phyloP scores from a whole-genome alignment of 805 yeast genomes.

The Lipomyces kockii region DNA sequence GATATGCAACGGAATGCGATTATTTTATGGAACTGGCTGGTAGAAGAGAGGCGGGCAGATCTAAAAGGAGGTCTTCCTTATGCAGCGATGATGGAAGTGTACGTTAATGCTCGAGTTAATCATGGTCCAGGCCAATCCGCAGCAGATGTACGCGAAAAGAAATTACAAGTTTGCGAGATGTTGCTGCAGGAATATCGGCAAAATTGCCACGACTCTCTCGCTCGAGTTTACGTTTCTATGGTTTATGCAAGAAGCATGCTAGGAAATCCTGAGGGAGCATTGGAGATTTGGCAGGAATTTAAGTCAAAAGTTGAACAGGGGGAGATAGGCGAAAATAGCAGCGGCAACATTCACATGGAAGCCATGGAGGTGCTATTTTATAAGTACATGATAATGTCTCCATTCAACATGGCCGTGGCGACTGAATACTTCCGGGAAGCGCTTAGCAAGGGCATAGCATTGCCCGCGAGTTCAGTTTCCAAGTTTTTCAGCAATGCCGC shows the following conservation, averaged over 20 bases:
- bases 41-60: background rate
- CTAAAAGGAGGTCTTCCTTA: constrained; percentile 13
- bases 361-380: background rate
- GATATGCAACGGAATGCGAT: constrained; percentile 9
- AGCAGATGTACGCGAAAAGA: background rate
- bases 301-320: background rate
- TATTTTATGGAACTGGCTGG: constrained; percentile 22
- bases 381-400: constrained; percentile 12
- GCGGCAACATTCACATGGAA: background rate
- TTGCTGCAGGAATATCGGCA: background rate
- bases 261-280: constrained; percentile 17
- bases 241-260: constrained; percentile 14
- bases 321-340: background rate
- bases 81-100: constrained; percentile 24
- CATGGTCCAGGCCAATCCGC: background rate
- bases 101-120: constrained; percentile 16
- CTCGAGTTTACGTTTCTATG: constrained; percentile 8
- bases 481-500: constrained; percentile 9
- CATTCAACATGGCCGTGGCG: constrained; percentile 17
- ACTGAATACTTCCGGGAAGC: constrained; percentile 18
- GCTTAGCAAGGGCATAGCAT: background rate
- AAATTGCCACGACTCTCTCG: background rate
- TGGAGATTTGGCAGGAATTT: constrained; percentile 12
- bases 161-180: constrained; percentile 6
- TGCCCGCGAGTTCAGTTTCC: constrained; percentile 13